Base-by-base conservation (phyloP, 2,329 filamentous ascomycete genomes). In the Aureobasidium sp. region DNA sequence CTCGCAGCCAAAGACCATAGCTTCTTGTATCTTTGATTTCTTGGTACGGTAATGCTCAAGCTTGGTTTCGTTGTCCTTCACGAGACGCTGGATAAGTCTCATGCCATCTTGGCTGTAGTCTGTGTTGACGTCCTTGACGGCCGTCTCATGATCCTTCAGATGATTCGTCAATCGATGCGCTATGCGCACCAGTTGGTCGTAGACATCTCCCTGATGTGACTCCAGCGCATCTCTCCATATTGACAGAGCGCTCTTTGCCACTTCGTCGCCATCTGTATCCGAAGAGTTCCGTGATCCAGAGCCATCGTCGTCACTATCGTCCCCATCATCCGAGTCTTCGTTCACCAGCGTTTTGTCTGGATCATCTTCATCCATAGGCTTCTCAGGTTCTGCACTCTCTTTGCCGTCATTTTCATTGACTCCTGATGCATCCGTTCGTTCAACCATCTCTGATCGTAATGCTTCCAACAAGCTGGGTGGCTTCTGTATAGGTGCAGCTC, bases 121-220 rank as follows among this genome's bases (percentile, higher is more conserved):
- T 8, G 75, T 71, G 4, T 80, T 66, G 30, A 80, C 75, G 32
- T 77, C 72, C 4, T 68, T 68, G 30, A 80, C 72, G 1, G 75
- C 76, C 4, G 72, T 72, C 65, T 81, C 79, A 48, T 77, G 74
- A n/a, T 76, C 73, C 9, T 79, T 71, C 21, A 83, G 72, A 61
- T 80, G 74, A 1, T 68, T 73, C 9, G 77, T 66, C 10, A 82
- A 72, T 21, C 71, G 71, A 70, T 80, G 65, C 3, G 75, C 74
- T 3, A 76, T 70, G n/a, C 70, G 70, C 27, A 75, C 67, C 29
- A 79, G 66, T 39, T 72, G 68, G 16, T 76, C 72, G 42, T 73
- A 70, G 6, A 78, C 62, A 41, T 68, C 67, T 34, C 70, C 69
- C 55, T 78, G 77, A 42, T 78, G 72, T 13, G 74, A 70, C 41